Percentiles rank a stretch among this genome's conserved stretches.
These are phyloP conservation scores for Fusarium chuoi DNA, from an alignment of 2,329 filamentous ascomycete genomes.

Conservation along the genomic window DNA sequence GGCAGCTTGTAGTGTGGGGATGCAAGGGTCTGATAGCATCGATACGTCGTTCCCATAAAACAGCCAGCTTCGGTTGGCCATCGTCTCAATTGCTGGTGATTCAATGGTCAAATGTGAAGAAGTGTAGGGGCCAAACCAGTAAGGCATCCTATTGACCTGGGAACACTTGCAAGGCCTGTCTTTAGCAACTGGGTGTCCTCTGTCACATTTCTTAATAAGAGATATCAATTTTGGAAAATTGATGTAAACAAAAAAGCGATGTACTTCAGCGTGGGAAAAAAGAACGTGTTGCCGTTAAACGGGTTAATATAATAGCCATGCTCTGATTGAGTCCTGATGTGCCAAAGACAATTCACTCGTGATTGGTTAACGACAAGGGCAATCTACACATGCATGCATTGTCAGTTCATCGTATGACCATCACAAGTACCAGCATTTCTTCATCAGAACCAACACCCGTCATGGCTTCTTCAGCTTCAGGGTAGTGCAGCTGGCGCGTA, in stretches of 20 bases:
- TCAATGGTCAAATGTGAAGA: background rate
- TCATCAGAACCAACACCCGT: background rate
- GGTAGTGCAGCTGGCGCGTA: background rate
- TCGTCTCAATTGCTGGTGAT: background rate
- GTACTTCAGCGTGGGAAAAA: accelerated
- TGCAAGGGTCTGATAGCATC: background rate
- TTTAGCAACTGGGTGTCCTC: background rate
- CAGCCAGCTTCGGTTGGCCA: background rate
- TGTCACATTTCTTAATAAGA: too few relatives aligned
- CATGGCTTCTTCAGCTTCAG: background rate
- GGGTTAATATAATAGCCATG: background rate
- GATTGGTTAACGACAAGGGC: background rate
- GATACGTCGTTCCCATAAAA: background rate
- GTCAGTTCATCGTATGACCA: background rate
- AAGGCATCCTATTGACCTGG: too few relatives aligned
- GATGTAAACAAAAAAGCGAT: background rate
- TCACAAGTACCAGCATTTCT: background rate
- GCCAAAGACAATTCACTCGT: accelerated
- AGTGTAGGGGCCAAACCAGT: too few relatives aligned
- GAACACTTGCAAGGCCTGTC: too few relatives aligned
- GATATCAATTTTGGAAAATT: too few relatives aligned
- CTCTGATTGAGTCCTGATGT: background rate
- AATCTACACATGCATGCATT: background rate
- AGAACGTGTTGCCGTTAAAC: accelerated
- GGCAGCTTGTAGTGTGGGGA: background rate